These are phyloP conservation scores for Rhinocladiella similis DNA, from an alignment of 2,329 filamentous ascomycete species.

Conservation along the genomic window DNA sequence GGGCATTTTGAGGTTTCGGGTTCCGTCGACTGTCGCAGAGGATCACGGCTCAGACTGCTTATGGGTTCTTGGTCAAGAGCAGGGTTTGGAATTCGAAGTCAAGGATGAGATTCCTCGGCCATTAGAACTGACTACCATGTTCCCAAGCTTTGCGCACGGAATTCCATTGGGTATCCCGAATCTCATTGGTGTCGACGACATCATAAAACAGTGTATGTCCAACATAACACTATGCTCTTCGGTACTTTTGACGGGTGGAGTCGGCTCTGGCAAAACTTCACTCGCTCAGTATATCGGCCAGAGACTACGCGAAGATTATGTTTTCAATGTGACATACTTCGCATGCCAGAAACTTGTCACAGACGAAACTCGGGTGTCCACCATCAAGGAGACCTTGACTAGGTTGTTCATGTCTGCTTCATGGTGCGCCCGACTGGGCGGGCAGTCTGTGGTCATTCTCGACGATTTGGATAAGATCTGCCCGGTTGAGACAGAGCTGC, in stretches of 20 bases:
- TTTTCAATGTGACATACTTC: constrained; percentile 85
- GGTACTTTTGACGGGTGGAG: constrained; percentile 81
- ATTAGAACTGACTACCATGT: constrained; percentile 44
- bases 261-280: constrained; percentile 87
- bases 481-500: constrained; percentile 88
- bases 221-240: constrained; percentile 85
- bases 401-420: constrained; percentile 84
- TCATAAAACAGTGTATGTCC: constrained; percentile 70
- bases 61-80: constrained; percentile 79
- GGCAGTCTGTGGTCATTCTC: constrained; percentile 78
- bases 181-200: constrained; percentile 80
- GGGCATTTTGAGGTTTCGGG: constrained; percentile 71
- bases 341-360: constrained; percentile 83
- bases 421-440: constrained; percentile 87
- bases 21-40: constrained; percentile 36
- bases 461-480: constrained; percentile 94
- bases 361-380: constrained; percentile 84
- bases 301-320: constrained; percentile 66
- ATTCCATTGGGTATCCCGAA: constrained; percentile 56
- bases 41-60: constrained; percentile 32
- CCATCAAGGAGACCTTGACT: constrained; percentile 84
- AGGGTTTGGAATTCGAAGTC: constrained; percentile 71
- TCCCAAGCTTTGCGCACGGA: constrained; percentile 54
- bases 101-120: constrained; percentile 72
- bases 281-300: constrained; percentile 75